Base-by-base conservation (phyloP, 148 eudicot genomes). In the Simmondsia chinensis region DNA sequence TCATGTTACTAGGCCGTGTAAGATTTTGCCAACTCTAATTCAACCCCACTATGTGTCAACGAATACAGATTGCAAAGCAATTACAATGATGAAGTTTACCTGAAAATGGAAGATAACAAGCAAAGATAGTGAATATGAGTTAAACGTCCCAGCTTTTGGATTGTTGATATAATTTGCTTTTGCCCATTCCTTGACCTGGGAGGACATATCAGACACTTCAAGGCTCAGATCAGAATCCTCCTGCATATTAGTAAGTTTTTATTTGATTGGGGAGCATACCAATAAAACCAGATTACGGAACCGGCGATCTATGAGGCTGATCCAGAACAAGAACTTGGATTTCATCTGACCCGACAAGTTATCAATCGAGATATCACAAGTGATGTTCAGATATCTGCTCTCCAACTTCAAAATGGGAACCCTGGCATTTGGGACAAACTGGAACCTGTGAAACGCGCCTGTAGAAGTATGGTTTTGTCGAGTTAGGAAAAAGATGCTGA, bases 111-210 rank as follows among this genome's bases (percentile, higher is more conserved):
- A 93, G 56, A 93, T 56, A 23, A 93, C 68, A 46, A 93, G 87
- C 70, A 82, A 68, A 50, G 76, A 76, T 51, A 93, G 68, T 36
- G 79, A 65, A 60, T 93, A 93, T 20, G 99, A 93, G 50, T 93
- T 86, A 11, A 86, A 55, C 29, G 89, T 63, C 52, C 99, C 99
- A 46, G 60, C 46, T 70, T 68, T 79, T 36, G 99, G 54, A 53
- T 76, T 82, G 57, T 86, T 79, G 37, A 86, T 82, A 61, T 58
- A 57, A 48, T 76, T 76, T 21, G 95, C 76, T 53, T 79, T 91
- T 58, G 99, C 99, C 99, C 99, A 91, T 64, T 86, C 99, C 63
- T 93, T 93, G 37, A 93, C 89, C 99, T 93, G 75, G 70, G 62
- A 4, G 39, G 11, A 74, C 31, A 43, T 13, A 38, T 33, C 46